phyloP scores from a whole-genome alignment of 495 filamentous ascomycete species.

The Penicillium longicatenatum region DNA sequence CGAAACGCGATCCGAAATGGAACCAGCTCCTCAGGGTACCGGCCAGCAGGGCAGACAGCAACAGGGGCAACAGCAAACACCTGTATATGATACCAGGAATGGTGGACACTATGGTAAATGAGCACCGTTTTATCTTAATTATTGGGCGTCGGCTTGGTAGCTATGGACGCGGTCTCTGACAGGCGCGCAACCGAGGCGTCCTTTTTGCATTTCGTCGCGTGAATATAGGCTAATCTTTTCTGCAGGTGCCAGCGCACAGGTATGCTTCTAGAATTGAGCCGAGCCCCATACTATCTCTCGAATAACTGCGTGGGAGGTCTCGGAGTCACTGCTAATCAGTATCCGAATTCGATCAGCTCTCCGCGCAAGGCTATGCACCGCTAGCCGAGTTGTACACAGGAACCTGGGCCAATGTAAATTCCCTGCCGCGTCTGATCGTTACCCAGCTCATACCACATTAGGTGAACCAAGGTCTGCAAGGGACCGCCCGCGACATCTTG shows the following conservation, averaged over 20 bases:
- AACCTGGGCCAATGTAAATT: slow-evolving; percentile 87
- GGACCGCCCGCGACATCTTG: slow-evolving; percentile 92
- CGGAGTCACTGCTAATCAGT: slow-evolving; percentile 7
- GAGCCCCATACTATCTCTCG: background rate
- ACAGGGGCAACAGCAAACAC: slow-evolving; percentile 31
- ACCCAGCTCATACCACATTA: slow-evolving; percentile 30
- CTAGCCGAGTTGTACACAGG: slow-evolving; percentile 87
- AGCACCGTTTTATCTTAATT: background rate
- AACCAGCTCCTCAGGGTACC: slow-evolving; percentile 54
- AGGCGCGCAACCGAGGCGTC: background rate
- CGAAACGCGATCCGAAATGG: slow-evolving; percentile 47
- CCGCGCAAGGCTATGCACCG: slow-evolving; percentile 77
- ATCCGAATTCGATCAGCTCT: slow-evolving; percentile 51
- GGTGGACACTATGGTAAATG: slow-evolving; percentile 84
- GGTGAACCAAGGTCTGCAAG: slow-evolving; percentile 94
- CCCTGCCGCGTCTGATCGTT: background rate
- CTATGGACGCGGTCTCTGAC: background rate
- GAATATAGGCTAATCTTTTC: slow-evolving; percentile 2
- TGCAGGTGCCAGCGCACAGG: slow-evolving; percentile 77
- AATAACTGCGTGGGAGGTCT: background rate
- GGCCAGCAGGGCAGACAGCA: slow-evolving; percentile 59
- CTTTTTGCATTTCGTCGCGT: slow-evolving; percentile 1
- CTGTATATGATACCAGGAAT: slow-evolving; percentile 75
- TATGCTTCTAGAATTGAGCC: slow-evolving; percentile 45
- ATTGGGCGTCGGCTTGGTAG: background rate